Evolutionary conservation across 805 yeast species (phyloP), one percentile per base, ranked within the genome.

Genomic region (Wickerhamiella dianesei): DNA sequence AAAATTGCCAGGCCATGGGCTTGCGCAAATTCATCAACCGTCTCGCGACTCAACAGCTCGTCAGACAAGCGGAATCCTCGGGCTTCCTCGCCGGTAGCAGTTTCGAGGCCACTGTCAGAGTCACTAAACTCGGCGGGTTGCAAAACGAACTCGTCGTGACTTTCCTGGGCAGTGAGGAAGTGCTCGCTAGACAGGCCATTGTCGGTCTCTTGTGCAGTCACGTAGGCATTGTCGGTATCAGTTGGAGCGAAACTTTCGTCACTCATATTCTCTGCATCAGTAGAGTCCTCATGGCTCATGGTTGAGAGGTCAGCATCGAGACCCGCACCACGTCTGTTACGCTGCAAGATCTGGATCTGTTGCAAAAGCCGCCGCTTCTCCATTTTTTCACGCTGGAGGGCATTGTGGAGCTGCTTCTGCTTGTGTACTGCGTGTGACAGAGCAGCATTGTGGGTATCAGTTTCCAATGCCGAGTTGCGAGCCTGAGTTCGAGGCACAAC

Each of bases 381-480:
- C 9, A 62, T 56, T 52, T 66, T 71, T 43, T 65, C 61, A 57
- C 74, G 76, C 49, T 73, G 58, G 8, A 76, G 56, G 2, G 71
- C 66, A 18, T 69, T 64, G 59, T 82, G 73, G 51, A 82, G 67
- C 54, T 73, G 78, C n/a, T 76, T 64, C 43, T 82, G 77, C 2
- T 77, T 73, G 50, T 72, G 69, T 55, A 79, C 76, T 3, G 88
- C 81, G 61, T 74, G 83, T 16, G 70, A 68, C 53, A 84, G 68
- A 20, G 82, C 79, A 0, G 81, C 72, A 51, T 73, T 70, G 52
- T 82, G 63, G 1, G 87, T 79, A 56, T 83, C 88, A 2, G 74
- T 65, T 56, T 82, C 85, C 40, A 82, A 56, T n/a, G 52, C 58
- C 13, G 58, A 47, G 45, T 60, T 55, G 40, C 58, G 56, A 9